These are phyloP conservation scores for Talaromyces thailandensis DNA, from an alignment of 495 filamentous ascomycete species.

Conservation along the genomic window DNA sequence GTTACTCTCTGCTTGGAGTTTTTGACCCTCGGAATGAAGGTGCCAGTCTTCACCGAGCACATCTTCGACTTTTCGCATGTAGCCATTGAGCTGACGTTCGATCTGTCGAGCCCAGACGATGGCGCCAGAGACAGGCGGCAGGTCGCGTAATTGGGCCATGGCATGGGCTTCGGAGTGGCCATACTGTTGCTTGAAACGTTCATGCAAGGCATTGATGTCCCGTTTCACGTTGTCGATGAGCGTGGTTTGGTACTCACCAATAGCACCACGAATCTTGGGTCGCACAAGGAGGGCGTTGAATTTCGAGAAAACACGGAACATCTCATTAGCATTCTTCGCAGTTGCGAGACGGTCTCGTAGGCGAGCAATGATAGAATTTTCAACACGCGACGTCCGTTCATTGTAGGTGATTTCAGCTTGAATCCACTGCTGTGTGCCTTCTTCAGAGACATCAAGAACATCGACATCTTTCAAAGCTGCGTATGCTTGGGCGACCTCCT, in stretches of 20 bases:
- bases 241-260: slow-evolving; percentile 93
- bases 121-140: slow-evolving; percentile 90
- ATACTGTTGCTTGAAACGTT: slow-evolving; percentile 97
- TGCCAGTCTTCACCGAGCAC: slow-evolving; percentile 92
- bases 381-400: slow-evolving; percentile 89
- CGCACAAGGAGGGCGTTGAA: slow-evolving; percentile 98
- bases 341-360: slow-evolving; percentile 88
- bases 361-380: slow-evolving; percentile 97
- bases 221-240: slow-evolving; percentile 96
- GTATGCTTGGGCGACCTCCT: slow-evolving; percentile 91
- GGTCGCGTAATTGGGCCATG: slow-evolving; percentile 92
- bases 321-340: slow-evolving; percentile 93
- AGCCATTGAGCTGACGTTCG: slow-evolving; percentile 83
- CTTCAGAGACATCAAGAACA: slow-evolving; percentile 79
- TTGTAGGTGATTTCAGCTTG: slow-evolving; percentile 92
- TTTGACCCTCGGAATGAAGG: slow-evolving; percentile 88
- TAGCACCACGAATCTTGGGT: slow-evolving; percentile 94
- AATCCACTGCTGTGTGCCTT: slow-evolving; percentile 85
- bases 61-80: slow-evolving; percentile 97
- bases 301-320: slow-evolving; percentile 99
- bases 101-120: slow-evolving; percentile 98
- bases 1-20: slow-evolving; percentile 77
- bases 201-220: slow-evolving; percentile 85
- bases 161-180: slow-evolving; percentile 94
- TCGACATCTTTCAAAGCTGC: slow-evolving; percentile 89